Percentiles rank a stretch among this genome's conserved stretches.
phyloP scores from a whole-genome alignment of 2,329 filamentous ascomycete genomes.

The Aureobasidium sp. region DNA sequence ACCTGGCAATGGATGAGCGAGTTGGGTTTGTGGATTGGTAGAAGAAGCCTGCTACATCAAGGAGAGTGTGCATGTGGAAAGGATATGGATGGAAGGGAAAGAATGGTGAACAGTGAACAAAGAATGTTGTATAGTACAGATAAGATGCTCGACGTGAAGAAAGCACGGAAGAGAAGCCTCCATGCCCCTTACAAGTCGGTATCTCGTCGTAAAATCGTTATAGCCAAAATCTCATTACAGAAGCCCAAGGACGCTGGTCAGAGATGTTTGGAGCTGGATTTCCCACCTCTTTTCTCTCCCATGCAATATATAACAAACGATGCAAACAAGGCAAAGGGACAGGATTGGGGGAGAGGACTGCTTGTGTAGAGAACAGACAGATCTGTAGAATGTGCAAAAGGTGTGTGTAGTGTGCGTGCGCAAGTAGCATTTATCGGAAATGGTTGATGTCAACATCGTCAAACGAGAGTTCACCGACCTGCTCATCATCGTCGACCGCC shows the following conservation, averaged over 20 bases:
- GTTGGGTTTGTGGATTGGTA: neutral
- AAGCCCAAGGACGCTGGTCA: neutral
- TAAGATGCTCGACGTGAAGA: neutral
- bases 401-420: neutral
- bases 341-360: neutral
- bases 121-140: conserved; percentile 14
- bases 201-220: conserved; percentile 14
- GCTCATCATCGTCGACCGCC: conserved; percentile 49
- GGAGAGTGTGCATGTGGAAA: neutral
- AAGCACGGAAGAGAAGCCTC: neutral
- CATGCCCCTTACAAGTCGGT: neutral
- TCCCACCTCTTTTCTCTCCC: neutral
- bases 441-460: conserved; percentile 53
- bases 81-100: neutral
- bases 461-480: conserved; percentile 61
- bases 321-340: neutral
- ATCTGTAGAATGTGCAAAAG: neutral
- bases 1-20: neutral
- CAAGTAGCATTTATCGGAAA: conserved; percentile 40
- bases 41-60: neutral
- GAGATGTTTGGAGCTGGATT: neutral
- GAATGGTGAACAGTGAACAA: neutral
- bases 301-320: conserved; percentile 8
- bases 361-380: neutral
- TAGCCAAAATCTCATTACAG: conserved; percentile 12